Conservation (phyloP, 2,329 filamentous ascomycete genomes). For the Colletotrichum neosansevieriae region DNA sequence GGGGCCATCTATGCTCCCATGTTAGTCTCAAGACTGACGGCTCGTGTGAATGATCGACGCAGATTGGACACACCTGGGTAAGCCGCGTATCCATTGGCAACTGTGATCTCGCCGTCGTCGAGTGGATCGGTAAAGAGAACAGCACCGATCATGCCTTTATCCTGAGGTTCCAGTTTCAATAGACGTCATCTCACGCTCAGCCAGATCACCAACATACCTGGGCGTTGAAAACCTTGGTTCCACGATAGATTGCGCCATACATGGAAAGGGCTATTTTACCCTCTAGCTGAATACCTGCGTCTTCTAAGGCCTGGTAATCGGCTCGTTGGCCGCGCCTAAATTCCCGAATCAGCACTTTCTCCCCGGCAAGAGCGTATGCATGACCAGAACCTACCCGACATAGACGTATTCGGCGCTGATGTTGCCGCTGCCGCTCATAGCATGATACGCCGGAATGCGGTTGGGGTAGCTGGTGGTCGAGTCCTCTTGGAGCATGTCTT, state of each 20-base stretch:
- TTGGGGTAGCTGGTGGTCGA: conserved; percentile 33
- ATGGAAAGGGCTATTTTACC: conserved; percentile 29
- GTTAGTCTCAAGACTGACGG: neutral
- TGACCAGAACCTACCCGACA: neutral
- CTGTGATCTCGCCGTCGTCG: conserved; percentile 30
- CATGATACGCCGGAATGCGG: conserved; percentile 27
- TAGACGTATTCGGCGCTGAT: conserved; percentile 30
- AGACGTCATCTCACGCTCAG: neutral
- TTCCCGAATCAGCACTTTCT: rapidly evolving
- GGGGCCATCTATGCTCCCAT: neutral
- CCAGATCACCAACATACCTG: neutral
- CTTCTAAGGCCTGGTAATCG: conserved; percentile 19
- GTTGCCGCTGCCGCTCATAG: conserved; percentile 31
- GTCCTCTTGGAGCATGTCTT: conserved; percentile 34
- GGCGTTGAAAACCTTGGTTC: conserved; percentile 28
- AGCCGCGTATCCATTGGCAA: conserved; percentile 27
- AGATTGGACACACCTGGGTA: conserved; percentile 4
- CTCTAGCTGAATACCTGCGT: conserved; percentile 24
- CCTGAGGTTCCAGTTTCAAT: neutral
- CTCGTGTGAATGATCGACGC: too few relatives aligned
- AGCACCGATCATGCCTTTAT: conserved; percentile 29
- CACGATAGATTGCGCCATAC: conserved; percentile 25
- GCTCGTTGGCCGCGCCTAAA: conserved; percentile 11
- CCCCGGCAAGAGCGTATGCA: neutral
- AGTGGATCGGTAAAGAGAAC: conserved; percentile 28